Conservation (phyloP, 345 rosid genomes). For the Leavenworthia alabamica region DNA sequence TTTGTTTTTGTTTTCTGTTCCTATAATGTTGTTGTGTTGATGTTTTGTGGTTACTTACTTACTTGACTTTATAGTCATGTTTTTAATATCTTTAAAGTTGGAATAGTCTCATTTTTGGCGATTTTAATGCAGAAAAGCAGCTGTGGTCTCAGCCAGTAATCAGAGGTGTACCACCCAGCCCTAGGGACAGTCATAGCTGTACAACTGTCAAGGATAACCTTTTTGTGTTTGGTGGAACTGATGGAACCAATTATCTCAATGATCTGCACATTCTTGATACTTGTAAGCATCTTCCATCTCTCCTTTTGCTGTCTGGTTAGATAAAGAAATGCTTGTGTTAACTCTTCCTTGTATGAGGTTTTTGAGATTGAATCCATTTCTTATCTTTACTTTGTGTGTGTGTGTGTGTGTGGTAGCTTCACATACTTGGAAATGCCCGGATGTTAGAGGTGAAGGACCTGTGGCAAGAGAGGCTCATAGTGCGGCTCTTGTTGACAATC, state of each 20-base stretch:
- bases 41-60: slow-evolving; percentile 8
- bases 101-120: not conserved
- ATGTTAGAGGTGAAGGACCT: slow-evolving; percentile 78
- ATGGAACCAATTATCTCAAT: slow-evolving; percentile 65
- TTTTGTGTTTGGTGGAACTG: slow-evolving; percentile 91
- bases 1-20: not conserved
- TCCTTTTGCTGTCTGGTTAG: not conserved
- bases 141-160: slow-evolving; percentile 70
- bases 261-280: slow-evolving; percentile 85
- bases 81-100: not conserved
- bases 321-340: slow-evolving; percentile 2
- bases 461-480: slow-evolving; percentile 90
- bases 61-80: not conserved
- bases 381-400: not conserved
- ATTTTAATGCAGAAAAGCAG: slow-evolving; percentile 49
- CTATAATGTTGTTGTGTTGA: not conserved
- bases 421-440: slow-evolving; percentile 72
- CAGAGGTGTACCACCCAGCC: slow-evolving; percentile 62
- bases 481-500: slow-evolving; percentile 77
- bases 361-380: not conserved
- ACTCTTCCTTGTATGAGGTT: not conserved
- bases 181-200: slow-evolving; percentile 93
- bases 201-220: slow-evolving; percentile 67
- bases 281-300: slow-evolving; percentile 43
- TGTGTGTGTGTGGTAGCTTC: slow-evolving; percentile 44